Evolutionary conservation across 1,139 yeast genomes (phyloP).

Genomic region (Meyerozyma smithsonii): DNA sequence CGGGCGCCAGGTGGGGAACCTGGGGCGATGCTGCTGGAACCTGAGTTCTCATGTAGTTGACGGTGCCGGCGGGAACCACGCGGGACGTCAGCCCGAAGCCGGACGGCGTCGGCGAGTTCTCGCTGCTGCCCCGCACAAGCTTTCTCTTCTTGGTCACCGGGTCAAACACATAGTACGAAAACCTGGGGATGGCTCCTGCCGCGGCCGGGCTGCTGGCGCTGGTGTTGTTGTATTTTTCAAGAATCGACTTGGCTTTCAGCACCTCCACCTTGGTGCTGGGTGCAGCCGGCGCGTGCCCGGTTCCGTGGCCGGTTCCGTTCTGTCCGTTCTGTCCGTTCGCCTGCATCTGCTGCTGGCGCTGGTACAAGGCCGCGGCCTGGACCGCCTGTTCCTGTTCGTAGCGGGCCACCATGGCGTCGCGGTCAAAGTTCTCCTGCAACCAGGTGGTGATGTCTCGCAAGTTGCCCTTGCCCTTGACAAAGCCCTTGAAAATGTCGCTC

Average conservation of each 20-base stretch:
- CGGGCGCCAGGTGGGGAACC: not conserved
- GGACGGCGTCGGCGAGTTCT: not conserved
- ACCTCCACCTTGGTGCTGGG: constrained; percentile 1
- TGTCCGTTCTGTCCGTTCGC: not conserved
- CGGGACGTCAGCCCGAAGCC: constrained; percentile 1
- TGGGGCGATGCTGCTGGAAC: not conserved
- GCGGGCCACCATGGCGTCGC: constrained; percentile 24
- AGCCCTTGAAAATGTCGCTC: constrained; percentile 55
- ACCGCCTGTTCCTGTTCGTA: constrained; percentile 18
- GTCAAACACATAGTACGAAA: constrained; percentile 1
- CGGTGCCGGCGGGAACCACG: not conserved
- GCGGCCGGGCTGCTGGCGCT: no score
- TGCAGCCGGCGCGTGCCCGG: not conserved
- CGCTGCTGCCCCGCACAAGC: not conserved
- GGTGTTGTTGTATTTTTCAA: not conserved
- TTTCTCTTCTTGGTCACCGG: constrained; percentile 1
- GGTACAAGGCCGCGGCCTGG: constrained; percentile 1
- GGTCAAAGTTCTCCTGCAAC: constrained; percentile 34
- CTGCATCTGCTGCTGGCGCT: constrained; percentile 1
- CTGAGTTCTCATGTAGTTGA: not conserved
- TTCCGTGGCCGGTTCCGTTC: not conserved
- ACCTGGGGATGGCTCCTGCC: not conserved
- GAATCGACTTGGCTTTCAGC: not conserved
- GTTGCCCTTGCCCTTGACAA: constrained; percentile 55
- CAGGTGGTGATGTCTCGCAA: constrained; percentile 50